Base-by-base conservation (phyloP, 768 basidiomycete species). In the Agaricus subrufescens region DNA sequence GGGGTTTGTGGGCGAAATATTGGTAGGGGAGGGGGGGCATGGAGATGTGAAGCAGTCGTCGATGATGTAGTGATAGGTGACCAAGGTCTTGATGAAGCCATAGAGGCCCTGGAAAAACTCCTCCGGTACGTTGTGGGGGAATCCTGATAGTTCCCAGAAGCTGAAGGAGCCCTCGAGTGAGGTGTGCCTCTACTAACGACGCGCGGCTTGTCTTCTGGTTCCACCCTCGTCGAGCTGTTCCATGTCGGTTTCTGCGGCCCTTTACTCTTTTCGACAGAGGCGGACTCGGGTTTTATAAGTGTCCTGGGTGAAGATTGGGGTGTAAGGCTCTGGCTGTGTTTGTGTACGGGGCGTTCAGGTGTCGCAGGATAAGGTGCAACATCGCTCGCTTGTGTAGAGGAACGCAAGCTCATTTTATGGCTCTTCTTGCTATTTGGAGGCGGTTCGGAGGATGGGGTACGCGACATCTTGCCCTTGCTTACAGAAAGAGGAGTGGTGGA, bases 201-300 rank as follows among this genome's bases (percentile, higher is more conserved):
- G 40, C 62, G 62, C 7, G 70, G 59, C 30, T 72, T 73, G 48
- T 79, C 81, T 26, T 85, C 86, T 15, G 72, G 61, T 46, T 83
- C 75, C n/a, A 93, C 78, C 63, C 76, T 89, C 1, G 90, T 92
- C 4, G 90, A 93, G 60, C 85, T 79, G 64, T 94, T 94, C 91
- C 91, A 94, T 34, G 70, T 74, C 58, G 83, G 84, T 61, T 81
- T 80, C 34, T 61, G 47, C 55, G 69, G 48, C 9, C 42, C 42
- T 30, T 50, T 56, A 26, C 43, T 29, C 15, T 56, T 56, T 11
- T 40, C 40, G 19, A 42, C 38, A 23, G 54, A 42, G 31, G 14
- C 29, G 5, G 30, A 37, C 3, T 68, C 69, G 30, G 54, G 48
- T 51, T 62, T 65, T 38, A 79, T 75, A 30, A 71, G 57, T 58